These are phyloP conservation scores for Lactifluus subvellereus DNA, from an alignment of 768 basidiomycete genomes.

Conservation along the genomic window DNA sequence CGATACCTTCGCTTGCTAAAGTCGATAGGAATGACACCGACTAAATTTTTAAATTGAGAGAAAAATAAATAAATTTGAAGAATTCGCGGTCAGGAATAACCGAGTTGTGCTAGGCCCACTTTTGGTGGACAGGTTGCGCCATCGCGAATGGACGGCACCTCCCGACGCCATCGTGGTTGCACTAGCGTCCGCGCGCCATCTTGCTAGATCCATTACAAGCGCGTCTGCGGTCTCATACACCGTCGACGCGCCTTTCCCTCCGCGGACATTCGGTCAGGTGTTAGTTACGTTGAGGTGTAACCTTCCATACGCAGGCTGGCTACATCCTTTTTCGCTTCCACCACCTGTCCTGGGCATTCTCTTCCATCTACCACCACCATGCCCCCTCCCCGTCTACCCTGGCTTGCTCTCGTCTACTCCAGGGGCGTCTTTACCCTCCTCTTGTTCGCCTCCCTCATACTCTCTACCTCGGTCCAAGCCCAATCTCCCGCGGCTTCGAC, in stretches of 20 bases:
- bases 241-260: not conserved
- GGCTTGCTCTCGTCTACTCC: constrained; percentile 25
- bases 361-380: constrained; percentile 21
- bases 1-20: constrained; percentile 6
- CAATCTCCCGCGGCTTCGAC: constrained; percentile 8
- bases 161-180: not conserved
- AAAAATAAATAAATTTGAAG: not conserved
- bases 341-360: not conserved
- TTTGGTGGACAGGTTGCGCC: not conserved
- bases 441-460: constrained; percentile 27
- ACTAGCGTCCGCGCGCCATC: not conserved
- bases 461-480: constrained; percentile 22
- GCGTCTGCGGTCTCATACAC: constrained; percentile 11
- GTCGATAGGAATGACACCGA: not conserved
- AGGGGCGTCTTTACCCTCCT: constrained; percentile 21
- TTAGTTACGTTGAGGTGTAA: not conserved
- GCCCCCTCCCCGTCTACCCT: constrained; percentile 30
- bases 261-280: not conserved
- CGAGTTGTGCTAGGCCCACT: not conserved
- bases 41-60: not conserved
- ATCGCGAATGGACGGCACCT: not conserved
- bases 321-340: not conserved
- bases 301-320: not conserved
- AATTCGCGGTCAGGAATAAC: not conserved
- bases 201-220: not conserved